phyloP scores from a whole-genome alignment of 2,329 filamentous ascomycete genomes.

The Coleophoma crateriformis region DNA sequence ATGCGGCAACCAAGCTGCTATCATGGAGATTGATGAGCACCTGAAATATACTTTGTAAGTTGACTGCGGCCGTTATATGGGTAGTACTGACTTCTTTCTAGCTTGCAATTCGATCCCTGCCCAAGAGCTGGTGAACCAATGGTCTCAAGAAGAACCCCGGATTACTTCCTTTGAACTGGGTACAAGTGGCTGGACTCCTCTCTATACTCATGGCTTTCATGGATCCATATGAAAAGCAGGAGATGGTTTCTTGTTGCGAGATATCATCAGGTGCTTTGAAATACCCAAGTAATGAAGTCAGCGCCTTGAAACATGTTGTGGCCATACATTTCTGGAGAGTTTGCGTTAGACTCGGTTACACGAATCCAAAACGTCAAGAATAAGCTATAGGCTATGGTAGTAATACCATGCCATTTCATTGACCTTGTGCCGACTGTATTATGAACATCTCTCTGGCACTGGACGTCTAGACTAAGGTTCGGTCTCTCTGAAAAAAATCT shows the following conservation, averaged over 20 bases:
- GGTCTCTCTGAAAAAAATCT: too few species aligned
- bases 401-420: too few species aligned
- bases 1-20: constrained; percentile 98
- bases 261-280: too few species aligned
- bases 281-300: constrained; percentile 6
- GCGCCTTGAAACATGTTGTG: constrained; percentile 3
- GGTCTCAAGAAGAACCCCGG: constrained; percentile 94
- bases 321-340: constrained; percentile 19
- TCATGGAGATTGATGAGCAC: constrained; percentile 99
- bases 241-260: too few species aligned
- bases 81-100: constrained; percentile 35
- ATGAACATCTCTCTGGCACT: too few species aligned
- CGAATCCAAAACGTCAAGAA: constrained; percentile 16
- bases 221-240: too few species aligned
- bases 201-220: too few species aligned
- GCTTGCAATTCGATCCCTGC: constrained; percentile 98
- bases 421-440: too few species aligned
- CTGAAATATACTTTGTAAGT: constrained; percentile 99
- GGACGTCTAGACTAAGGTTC: too few species aligned
- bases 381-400: too few species aligned
- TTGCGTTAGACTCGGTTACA: constrained; percentile 23
- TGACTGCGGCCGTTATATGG: not conserved
- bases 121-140: constrained; percentile 96
- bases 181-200: too few species aligned
- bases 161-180: constrained; percentile 86